phyloP scores from a whole-genome alignment of 1,284 basidiomycete species.

The Exsudoporus floridanus region DNA sequence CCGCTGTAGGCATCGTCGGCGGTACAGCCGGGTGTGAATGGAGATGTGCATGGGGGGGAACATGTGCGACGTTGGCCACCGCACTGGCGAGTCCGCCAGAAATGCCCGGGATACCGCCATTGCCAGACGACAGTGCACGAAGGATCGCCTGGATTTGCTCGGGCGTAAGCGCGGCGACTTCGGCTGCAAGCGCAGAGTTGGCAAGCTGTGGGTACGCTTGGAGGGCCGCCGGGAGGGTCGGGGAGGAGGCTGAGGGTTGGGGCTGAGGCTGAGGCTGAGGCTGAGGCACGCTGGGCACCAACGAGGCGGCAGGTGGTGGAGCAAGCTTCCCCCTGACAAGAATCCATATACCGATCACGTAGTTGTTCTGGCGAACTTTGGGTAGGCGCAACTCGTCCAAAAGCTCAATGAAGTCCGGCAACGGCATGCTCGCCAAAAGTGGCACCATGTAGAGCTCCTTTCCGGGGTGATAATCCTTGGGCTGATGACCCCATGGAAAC shows the following conservation, averaged over 20 bases:
- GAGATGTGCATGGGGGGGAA: constrained; percentile 4
- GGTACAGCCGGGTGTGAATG: constrained; percentile 3
- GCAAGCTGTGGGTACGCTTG: constrained; percentile 37
- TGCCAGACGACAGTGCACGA: constrained; percentile 42
- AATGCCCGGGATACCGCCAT: constrained; percentile 28
- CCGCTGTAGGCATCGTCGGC: constrained; percentile 6
- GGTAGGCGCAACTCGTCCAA: constrained; percentile 79
- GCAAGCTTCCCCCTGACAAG: constrained; percentile 71
- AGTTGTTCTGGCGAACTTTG: constrained; percentile 55
- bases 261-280: constrained; percentile 3
- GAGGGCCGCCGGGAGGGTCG: constrained; percentile 27
- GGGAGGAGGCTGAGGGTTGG: constrained; percentile 3
- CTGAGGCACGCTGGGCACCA: constrained; percentile 23
- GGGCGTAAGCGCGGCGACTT: constrained; percentile 56
- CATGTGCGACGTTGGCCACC: constrained; percentile 28
- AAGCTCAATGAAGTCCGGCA: constrained; percentile 86
- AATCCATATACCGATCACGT: constrained; percentile 83
- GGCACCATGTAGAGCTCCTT: constrained; percentile 90
- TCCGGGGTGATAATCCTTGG: constrained; percentile 72
- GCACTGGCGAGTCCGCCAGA: constrained; percentile 33
- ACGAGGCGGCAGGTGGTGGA: constrained; percentile 36
- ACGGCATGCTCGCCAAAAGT: constrained; percentile 60
- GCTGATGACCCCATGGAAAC: constrained; percentile 78
- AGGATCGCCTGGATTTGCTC: constrained; percentile 61
- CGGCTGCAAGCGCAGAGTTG: constrained; percentile 36